A percentile compares a stretch with the other conserved stretches of the same genome.
These are phyloP conservation scores for Morella rubra DNA, from an alignment of 306 rosid genomes.

Conservation along the genomic window DNA sequence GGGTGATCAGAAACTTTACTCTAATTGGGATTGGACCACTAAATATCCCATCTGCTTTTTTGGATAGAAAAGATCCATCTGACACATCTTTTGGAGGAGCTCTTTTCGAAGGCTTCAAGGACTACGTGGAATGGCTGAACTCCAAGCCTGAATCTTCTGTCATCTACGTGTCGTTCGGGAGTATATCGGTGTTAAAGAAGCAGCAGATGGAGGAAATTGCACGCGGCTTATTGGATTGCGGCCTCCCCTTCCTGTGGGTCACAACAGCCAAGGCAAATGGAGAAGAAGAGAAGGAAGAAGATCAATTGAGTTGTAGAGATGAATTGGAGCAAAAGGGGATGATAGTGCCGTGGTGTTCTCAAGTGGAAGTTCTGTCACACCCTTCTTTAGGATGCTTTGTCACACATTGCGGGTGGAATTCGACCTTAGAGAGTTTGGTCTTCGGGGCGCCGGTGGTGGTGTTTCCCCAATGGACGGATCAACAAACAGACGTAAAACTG, in stretches of 20 bases:
- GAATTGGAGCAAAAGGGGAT: slow-evolving; percentile 43
- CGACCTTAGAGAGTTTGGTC: slow-evolving; percentile 40
- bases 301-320: slow-evolving; percentile 10
- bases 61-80: slow-evolving; percentile 29
- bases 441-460: slow-evolving; percentile 51
- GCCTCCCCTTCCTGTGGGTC: slow-evolving; percentile 56
- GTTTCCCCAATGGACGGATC: slow-evolving; percentile 55
- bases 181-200: slow-evolving; percentile 28
- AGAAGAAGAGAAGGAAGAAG: slow-evolving; percentile 11
- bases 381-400: slow-evolving; percentile 49
- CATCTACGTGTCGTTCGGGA: slow-evolving; percentile 67
- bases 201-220: slow-evolving; percentile 62
- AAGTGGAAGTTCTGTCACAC: too few relatives aligned
- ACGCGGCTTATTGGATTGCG: slow-evolving; percentile 44
- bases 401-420: slow-evolving; percentile 63
- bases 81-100: slow-evolving; percentile 50
- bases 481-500: slow-evolving; percentile 51
- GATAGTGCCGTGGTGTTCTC: slow-evolving; percentile 52
- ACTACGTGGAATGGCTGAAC: slow-evolving; percentile 53
- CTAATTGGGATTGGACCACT: slow-evolving; percentile 56
- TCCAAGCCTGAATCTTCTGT: slow-evolving; percentile 42
- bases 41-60: slow-evolving; percentile 46
- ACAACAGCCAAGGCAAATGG: slow-evolving; percentile 21
- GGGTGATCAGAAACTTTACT: slow-evolving; percentile 5
- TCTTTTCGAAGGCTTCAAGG: slow-evolving; percentile 6